Evolutionary conservation across 805 yeast species (phyloP).

Genomic region (Candida nanaspora): DNA sequence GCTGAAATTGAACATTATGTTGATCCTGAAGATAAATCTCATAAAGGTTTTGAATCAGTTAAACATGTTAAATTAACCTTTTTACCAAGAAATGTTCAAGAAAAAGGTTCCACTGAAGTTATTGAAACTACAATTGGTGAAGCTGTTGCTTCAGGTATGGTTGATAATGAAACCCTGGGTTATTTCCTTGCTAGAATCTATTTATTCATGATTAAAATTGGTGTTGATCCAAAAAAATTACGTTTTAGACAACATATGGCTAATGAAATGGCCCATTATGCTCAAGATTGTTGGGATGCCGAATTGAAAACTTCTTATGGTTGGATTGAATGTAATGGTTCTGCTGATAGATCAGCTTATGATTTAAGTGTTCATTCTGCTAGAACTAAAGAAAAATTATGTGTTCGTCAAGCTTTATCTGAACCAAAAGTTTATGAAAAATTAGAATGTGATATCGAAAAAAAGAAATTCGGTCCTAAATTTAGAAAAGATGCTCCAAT

Average conservation of each 20-base stretch:
- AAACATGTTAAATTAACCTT: slow-evolving; percentile 66
- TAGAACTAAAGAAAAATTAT: slow-evolving; percentile 89
- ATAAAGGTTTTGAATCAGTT: slow-evolving; percentile 72
- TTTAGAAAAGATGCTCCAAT: slow-evolving; percentile 95
- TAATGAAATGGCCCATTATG: slow-evolving; percentile 99
- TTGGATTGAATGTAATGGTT: slow-evolving; percentile 99
- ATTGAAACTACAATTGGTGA: slow-evolving; percentile 71
- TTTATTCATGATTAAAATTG: slow-evolving; percentile 76
- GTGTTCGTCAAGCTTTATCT: slow-evolving; percentile 84
- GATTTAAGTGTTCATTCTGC: slow-evolving; percentile 94
- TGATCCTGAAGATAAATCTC: slow-evolving; percentile 84
- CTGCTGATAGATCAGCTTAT: slow-evolving; percentile 98
- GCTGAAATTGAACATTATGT: slow-evolving; percentile 99
- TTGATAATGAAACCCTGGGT: slow-evolving; percentile 95
- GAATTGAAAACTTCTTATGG: slow-evolving; percentile 94
- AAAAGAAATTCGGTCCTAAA: slow-evolving; percentile 95
- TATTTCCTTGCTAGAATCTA: slow-evolving; percentile 93
- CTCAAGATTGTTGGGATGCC: slow-evolving; percentile 99
- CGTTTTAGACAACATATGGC: slow-evolving; percentile 98
- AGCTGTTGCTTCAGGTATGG: slow-evolving; percentile 81
- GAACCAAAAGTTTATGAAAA: slow-evolving; percentile 79
- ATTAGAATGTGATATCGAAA: slow-evolving; percentile 80
- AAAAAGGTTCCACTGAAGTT: slow-evolving; percentile 71
- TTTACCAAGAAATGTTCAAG: slow-evolving; percentile 83
- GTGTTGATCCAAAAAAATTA: slow-evolving; percentile 76